Evolutionary conservation across 345 rosid species (phyloP), one percentile per base, ranked within the genome.

Genomic region (Dovyalis caffra): DNA sequence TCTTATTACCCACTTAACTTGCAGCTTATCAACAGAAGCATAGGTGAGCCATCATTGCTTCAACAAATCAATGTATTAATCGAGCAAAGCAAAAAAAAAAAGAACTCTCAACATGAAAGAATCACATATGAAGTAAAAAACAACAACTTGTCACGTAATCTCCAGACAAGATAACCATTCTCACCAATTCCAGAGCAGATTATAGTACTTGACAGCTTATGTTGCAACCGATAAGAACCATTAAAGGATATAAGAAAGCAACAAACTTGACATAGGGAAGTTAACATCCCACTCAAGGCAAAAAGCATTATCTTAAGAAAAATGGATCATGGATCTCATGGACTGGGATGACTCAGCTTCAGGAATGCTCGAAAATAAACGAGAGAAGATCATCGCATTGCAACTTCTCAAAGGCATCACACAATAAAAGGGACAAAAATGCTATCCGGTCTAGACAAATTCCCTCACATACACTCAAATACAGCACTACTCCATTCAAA

Each of bases 301-400:
- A n/a, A n/a, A 65, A 35, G 8, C 23, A 65, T 56, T 65, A 65
- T 32, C 14, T 35, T 31, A 1, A 33, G 35, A 21, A 64, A 64
- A 29, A 64, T 33, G 38, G 38, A 35, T 35, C 68, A 33, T 33
- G 8, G 34, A 64, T 64, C 68, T 65, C 25, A 25, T 7, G 29
- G 68, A 21, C 12, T 33, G 38, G 26, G 2, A 14, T 56, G 28
- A 9, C 15, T 23, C 61, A 56, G 28, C 25, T 33, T 12, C 15
- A 6, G 29, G 35, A 25, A 26, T 8, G 34, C 32, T 47, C 9
- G 23, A 26, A 9, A 49, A 35, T 29, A 49, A 49, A 6, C 72
- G 18, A 45, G 35, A 10, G 47, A 58, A 64, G 26, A 66, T 74
- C 77, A 74, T 65, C 25, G 29, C 23, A 49, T 34, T 16, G 40